phyloP scores from a whole-genome alignment of 129 eudicot species.

The carrot (Daucus carota) region DNA sequence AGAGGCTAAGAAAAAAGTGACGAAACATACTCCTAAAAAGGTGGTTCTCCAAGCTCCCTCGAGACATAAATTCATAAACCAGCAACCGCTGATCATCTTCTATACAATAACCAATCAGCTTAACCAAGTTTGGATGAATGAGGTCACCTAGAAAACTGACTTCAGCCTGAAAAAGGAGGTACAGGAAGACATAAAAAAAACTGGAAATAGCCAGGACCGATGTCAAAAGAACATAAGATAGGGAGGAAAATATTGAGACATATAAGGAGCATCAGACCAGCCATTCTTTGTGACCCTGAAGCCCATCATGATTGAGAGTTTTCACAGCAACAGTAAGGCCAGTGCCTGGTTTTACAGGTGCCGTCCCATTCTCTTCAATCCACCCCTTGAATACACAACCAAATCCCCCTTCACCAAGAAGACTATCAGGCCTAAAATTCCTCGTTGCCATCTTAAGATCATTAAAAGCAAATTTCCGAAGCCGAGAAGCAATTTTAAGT shows the following conservation, averaged over 20 bases:
- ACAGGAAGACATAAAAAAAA: conserved; percentile 4
- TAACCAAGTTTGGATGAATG: conserved; percentile 85
- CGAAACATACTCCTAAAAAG: conserved; percentile 73
- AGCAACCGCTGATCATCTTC: conserved; percentile 95
- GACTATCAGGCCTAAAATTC: conserved; percentile 91
- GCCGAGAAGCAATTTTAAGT: conserved; percentile 72
- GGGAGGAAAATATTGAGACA: neutral
- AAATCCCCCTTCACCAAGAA: conserved; percentile 90
- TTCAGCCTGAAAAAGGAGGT: conserved; percentile 65
- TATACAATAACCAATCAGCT: conserved; percentile 89
- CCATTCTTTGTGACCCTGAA: conserved; percentile 99
- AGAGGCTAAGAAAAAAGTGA: neutral
- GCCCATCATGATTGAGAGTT: conserved; percentile 93
- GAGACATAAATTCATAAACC: conserved; percentile 93
- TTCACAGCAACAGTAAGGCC: conserved; percentile 97
- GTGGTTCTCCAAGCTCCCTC: conserved; percentile 96
- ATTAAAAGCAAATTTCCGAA: conserved; percentile 72
- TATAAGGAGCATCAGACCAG: conserved; percentile 46
- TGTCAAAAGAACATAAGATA: neutral
- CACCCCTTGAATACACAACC: conserved; percentile 97
- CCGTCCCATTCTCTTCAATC: conserved; percentile 95
- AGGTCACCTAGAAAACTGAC: conserved; percentile 89
- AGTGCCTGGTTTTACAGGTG: conserved; percentile 95
- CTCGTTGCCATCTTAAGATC: conserved; percentile 88
- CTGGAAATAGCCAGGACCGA: neutral